Base-by-base conservation (phyloP, 2,329 filamentous ascomycete genomes). In the Fusarium aywerte region DNA sequence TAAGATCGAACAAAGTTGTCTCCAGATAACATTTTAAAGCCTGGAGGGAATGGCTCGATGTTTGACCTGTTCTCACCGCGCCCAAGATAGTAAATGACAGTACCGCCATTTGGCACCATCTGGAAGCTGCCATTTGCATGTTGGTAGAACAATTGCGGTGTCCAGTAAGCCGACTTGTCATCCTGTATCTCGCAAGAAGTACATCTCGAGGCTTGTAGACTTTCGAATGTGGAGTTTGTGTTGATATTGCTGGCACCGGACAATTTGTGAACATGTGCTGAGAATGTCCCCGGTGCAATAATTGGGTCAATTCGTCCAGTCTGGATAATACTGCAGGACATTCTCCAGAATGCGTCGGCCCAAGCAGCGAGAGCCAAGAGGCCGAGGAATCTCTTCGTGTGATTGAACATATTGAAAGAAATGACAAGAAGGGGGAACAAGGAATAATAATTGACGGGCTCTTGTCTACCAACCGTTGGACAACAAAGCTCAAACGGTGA, bases 101-200 rank as follows among this genome's bases (percentile, higher is more conserved):
- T 71, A 12, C 69, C 69, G 3, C 61, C 58, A 11, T 71, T 71
- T 2, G 69, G 69, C 3, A 71, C 69, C 53, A 72, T 66, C 55
- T 71, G 40, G 21, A 71, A 72, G 23, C 60, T 68, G 2, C 69
- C 69, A 9, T 71, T 71, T 4, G 48, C 56, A 10, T 71, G 69
- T 8, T 67, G 69, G 21, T 53, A 71, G 36, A 61, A 71, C 5
- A 71, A 53, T n/a, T 71, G 69, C 1, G 69, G 69, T 29, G 69
- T 71, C 69, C 69, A 71, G 51, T 71, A 71, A 7, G 69, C 69
- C 7, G 69, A 71, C 23, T 72, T 71, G 18, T 71, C 69, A 9
- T 70, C 67, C 25, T 71, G 69, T 0, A 71, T 36, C 44, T 71
- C 69, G 15, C 69, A 71, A 15, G 69, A 72, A 9, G 69, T 71